These are phyloP conservation scores for Vitrella brassicaformis DNA, from an alignment of 73 alveolate species.

Conservation along the genomic window DNA sequence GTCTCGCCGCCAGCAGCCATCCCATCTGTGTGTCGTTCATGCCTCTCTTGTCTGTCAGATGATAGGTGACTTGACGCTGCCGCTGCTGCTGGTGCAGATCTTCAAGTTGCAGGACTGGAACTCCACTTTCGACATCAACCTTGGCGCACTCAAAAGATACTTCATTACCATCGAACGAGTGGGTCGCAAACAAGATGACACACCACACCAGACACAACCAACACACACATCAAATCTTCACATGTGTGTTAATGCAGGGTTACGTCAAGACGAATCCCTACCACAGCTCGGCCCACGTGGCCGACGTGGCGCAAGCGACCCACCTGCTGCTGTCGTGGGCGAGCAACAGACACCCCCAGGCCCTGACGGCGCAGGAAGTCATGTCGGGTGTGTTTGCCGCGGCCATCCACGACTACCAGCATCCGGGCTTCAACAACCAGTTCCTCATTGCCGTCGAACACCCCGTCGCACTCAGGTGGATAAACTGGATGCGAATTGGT, in stretches of 20 bases:
- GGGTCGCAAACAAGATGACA: too few species aligned
- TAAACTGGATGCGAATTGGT: neutral
- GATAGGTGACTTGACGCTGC: too few species aligned
- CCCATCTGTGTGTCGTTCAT: too few species aligned
- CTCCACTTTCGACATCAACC: too few species aligned
- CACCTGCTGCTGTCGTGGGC: conserved; percentile 5
- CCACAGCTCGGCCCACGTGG: conserved; percentile 40
- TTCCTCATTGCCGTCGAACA: conserved; percentile 13
- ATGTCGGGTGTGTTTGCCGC: conserved; percentile 14
- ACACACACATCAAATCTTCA: too few species aligned
- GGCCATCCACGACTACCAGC: conserved; percentile 36
- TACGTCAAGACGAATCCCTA: conserved; percentile 45
- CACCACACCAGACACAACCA: too few species aligned
- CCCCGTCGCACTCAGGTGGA: conserved; percentile 38
- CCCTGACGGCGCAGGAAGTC: neutral
- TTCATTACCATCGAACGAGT: too few species aligned
- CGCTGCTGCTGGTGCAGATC: too few species aligned
- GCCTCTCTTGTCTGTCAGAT: too few species aligned
- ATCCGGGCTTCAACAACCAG: conserved; percentile 42
- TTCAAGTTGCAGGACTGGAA: too few species aligned
- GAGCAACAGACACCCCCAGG: neutral
- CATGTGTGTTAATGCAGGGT: conserved; percentile 8
- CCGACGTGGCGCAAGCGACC: conserved; percentile 46
- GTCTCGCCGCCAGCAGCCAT: too few species aligned
- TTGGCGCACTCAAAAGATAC: too few species aligned